A percentile compares a stretch with the other conserved stretches of the same genome.
Evolutionary conservation across 257 asterid species (phyloP).

Genomic region (Oldenlandia corymbosa): DNA sequence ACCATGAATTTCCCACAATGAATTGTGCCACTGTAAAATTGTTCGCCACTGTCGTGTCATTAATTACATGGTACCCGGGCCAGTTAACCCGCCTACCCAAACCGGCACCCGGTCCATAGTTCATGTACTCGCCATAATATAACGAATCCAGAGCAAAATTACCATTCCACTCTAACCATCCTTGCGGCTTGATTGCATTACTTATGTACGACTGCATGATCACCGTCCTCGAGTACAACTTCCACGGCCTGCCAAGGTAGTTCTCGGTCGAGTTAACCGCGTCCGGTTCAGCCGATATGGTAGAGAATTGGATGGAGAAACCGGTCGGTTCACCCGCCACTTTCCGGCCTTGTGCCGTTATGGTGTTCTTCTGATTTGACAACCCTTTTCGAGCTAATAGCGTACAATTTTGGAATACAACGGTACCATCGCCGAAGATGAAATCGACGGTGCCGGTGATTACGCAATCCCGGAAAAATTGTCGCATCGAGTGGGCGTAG

Average conservation of each 20-base stretch:
- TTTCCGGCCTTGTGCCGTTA: constrained; percentile 57
- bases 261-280: constrained; percentile 32
- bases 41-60: constrained; percentile 30
- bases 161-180: constrained; percentile 59
- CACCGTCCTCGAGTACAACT: constrained; percentile 43
- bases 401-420: constrained; percentile 45
- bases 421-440: constrained; percentile 48
- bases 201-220: constrained; percentile 49
- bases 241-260: constrained; percentile 59
- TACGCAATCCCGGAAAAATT: constrained; percentile 45
- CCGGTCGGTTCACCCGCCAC: constrained; percentile 31
- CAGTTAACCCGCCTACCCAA: constrained; percentile 36
- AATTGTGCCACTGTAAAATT: constrained; percentile 42
- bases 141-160: constrained; percentile 34
- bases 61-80: constrained; percentile 46
- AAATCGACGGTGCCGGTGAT: constrained; percentile 56
- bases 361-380: constrained; percentile 48
- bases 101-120: constrained; percentile 51
- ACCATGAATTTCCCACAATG: constrained; percentile 48
- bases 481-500: constrained; percentile 49
- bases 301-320: constrained; percentile 45
- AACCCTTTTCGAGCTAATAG: constrained; percentile 43
- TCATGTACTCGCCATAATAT: constrained; percentile 45
- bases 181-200: constrained; percentile 37
- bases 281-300: constrained; percentile 36